Conservation (phyloP, 352 stramenopile genomes). For the Phytophthora agathidicida region DNA sequence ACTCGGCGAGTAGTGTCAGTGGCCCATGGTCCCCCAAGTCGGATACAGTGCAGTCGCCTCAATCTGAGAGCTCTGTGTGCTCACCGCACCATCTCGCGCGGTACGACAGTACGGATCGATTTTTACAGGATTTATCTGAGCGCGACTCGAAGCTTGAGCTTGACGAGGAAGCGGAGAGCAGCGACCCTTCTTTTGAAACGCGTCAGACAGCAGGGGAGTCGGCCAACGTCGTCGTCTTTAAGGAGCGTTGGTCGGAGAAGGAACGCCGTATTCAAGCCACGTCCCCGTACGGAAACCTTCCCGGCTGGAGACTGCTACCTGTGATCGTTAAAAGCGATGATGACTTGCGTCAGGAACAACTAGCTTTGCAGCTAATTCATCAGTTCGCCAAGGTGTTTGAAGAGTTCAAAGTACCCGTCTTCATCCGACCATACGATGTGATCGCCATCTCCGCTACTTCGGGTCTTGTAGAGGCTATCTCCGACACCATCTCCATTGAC, state of each 20-base stretch:
- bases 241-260: slow-evolving; percentile 95
- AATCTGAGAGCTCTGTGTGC: slow-evolving; percentile 59
- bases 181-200: slow-evolving; percentile 23
- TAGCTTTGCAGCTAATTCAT: slow-evolving; percentile 96
- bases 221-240: slow-evolving; percentile 90
- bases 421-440: slow-evolving; percentile 96
- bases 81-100: slow-evolving; percentile 62
- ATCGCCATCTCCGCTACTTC: slow-evolving; percentile 93
- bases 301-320: slow-evolving; percentile 91
- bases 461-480: slow-evolving; percentile 96
- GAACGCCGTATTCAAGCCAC: slow-evolving; percentile 89
- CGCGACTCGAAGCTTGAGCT: slow-evolving; percentile 76
- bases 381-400: slow-evolving; percentile 95
- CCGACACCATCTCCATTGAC: slow-evolving; percentile 98
- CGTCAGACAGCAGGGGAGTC: slow-evolving; percentile 34
- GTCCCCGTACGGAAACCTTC: slow-evolving; percentile 84
- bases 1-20: slow-evolving; percentile 33
- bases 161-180: slow-evolving; percentile 47
- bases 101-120: slow-evolving; percentile 83
- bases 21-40: slow-evolving; percentile 68
- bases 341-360: slow-evolving; percentile 97
- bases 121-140: slow-evolving; percentile 69
- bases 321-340: slow-evolving; percentile 99
- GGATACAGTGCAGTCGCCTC: slow-evolving; percentile 56
- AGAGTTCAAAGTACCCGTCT: slow-evolving; percentile 94